These are phyloP conservation scores for Trypanosoma platydactyli DNA, from an alignment of 208 protist species.

Conservation along the genomic window DNA sequence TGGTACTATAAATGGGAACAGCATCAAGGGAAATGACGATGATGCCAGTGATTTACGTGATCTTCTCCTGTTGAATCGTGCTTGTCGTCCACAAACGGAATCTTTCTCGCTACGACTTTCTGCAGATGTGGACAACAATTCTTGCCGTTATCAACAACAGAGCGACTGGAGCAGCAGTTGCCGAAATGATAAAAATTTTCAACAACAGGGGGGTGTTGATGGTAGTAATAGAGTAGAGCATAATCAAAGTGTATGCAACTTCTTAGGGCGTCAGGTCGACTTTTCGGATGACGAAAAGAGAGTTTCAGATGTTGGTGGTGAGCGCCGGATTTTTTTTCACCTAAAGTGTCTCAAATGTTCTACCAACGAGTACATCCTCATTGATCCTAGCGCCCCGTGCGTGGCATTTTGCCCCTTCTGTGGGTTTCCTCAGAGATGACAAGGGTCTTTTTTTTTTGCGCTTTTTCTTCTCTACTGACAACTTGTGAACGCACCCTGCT, in stretches of 20 bases:
- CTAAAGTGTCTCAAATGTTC: slow-evolving; percentile 10
- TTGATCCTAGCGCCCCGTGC: slow-evolving; percentile 7
- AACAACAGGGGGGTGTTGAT: neutral
- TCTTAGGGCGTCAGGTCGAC: neutral
- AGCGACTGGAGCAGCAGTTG: neutral
- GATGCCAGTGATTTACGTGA: neutral
- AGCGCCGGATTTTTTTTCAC: neutral
- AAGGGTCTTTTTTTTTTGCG: slow-evolving; percentile 3
- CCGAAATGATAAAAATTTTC: neutral
- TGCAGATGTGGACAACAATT: neutral
- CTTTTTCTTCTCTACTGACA: slow-evolving; percentile 11
- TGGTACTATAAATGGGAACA: neutral
- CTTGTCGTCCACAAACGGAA: neutral
- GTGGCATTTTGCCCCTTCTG: slow-evolving; percentile 28
- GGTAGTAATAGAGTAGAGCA: neutral
- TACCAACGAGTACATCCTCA: slow-evolving; percentile 6
- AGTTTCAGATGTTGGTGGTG: neutral
- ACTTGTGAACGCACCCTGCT: neutral
- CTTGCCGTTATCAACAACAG: neutral
- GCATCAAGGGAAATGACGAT: neutral
- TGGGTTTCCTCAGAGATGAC: slow-evolving; percentile 10
- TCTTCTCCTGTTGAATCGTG: neutral
- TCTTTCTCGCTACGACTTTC: neutral
- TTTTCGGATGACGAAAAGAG: neutral
- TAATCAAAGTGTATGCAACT: neutral